phyloP scores from a whole-genome alignment of 345 rosid species.

The Isatis tinctoria region DNA sequence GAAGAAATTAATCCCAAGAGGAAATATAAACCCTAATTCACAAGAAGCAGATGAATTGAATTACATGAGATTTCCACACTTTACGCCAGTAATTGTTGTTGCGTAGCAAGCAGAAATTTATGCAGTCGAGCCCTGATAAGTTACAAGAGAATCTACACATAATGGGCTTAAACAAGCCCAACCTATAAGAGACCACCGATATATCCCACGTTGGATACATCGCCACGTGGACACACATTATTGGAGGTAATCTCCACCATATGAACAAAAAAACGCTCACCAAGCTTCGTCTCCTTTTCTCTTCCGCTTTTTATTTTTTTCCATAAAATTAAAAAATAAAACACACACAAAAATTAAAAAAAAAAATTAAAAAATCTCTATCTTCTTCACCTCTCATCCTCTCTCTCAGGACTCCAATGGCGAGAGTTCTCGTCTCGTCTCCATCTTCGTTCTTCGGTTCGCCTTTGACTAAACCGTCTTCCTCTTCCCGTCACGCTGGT shows the following conservation, averaged over 20 bases:
- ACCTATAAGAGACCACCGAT: background rate
- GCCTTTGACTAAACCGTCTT: slow-evolving; percentile 37
- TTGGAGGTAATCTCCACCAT: slow-evolving; percentile 23
- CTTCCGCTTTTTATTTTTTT: background rate
- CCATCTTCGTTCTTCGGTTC: slow-evolving; percentile 67
- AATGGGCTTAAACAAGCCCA: slow-evolving; percentile 1
- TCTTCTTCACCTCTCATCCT: slow-evolving; percentile 25
- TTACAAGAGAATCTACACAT: too few relatives aligned
- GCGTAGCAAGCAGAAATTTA: too few relatives aligned
- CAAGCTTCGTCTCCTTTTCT: background rate
- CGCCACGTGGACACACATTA: background rate
- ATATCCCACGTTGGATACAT: slow-evolving; percentile 10
- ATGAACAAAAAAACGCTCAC: background rate
- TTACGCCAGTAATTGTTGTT: too few relatives aligned
- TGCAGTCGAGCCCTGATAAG: too few relatives aligned
- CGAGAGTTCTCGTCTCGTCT: slow-evolving; percentile 72
- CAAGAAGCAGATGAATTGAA: too few relatives aligned
- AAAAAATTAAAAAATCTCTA: background rate
- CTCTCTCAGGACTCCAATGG: slow-evolving; percentile 44
- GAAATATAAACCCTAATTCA: too few relatives aligned
- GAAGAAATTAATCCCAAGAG: too few relatives aligned
- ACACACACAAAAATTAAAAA: background rate
- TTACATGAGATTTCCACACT: too few relatives aligned
- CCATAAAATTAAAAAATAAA: background rate
- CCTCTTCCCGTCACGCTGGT: slow-evolving; percentile 42